Evolutionary conservation across 129 eudicot genomes (phyloP).

Genomic region (Artemisia argyi): DNA sequence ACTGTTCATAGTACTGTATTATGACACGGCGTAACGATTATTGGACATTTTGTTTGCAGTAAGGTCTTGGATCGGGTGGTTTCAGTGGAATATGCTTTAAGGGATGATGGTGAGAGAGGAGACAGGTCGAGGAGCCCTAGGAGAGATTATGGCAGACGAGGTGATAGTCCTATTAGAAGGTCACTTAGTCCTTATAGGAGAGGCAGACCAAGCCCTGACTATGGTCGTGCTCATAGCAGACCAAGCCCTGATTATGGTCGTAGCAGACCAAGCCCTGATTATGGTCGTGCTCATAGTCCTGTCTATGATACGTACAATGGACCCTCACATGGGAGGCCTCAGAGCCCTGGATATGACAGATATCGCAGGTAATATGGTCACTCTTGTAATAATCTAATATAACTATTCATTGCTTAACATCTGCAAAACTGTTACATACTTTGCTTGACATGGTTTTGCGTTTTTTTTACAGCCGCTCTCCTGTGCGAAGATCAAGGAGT

Average conservation of each 20-base stretch:
- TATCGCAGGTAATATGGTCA: conserved; percentile 54
- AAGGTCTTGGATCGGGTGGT: conserved; percentile 92
- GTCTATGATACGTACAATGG: conserved; percentile 69
- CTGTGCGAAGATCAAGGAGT: conserved; percentile 74
- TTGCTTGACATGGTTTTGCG: neutral
- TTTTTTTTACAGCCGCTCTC: conserved; percentile 64
- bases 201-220: conserved; percentile 76
- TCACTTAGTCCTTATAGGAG: conserved; percentile 79
- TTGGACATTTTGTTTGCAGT: conserved; percentile 36
- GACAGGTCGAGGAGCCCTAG: conserved; percentile 55
- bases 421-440: neutral
- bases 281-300: conserved; percentile 24
- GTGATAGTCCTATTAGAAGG: conserved; percentile 64
- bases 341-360: conserved; percentile 67
- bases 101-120: conserved; percentile 90
- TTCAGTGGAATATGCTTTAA: conserved; percentile 90
- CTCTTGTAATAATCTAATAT: too few species aligned
- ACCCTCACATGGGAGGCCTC: conserved; percentile 53
- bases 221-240: conserved; percentile 62
- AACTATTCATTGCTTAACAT: neutral
- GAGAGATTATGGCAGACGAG: conserved; percentile 54
- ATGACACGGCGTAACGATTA: neutral
- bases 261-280: neutral
- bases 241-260: too few species aligned
- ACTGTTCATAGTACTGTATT: neutral